Percentiles rank a stretch among this genome's conserved stretches.
These are phyloP conservation scores for Marsdenia floribunda DNA, from an alignment of 257 asterid species.

Conservation along the genomic window DNA sequence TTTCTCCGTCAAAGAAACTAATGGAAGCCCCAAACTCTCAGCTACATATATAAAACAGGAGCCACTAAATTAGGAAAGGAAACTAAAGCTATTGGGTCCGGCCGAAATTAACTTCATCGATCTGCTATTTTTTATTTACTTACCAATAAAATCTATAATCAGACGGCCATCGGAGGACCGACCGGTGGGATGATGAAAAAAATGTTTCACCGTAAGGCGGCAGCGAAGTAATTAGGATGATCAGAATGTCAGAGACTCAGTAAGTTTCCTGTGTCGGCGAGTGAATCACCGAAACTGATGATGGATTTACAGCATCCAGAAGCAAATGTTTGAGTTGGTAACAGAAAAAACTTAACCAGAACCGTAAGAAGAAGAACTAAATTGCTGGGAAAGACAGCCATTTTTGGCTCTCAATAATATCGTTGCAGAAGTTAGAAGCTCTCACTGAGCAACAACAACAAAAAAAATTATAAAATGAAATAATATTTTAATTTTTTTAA, in stretches of 20 bases:
- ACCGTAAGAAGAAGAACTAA: background rate
- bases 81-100: too few species aligned
- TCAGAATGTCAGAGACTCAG: slow-evolving; percentile 16
- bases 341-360: background rate
- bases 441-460: too few species aligned
- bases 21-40: slow-evolving; percentile 30
- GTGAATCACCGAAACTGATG: slow-evolving; percentile 60
- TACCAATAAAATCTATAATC: slow-evolving; percentile 54
- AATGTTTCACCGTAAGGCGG: slow-evolving; percentile 52
- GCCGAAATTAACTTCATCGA: too few species aligned
- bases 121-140: background rate
- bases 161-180: slow-evolving; percentile 56
- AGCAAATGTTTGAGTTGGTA: background rate
- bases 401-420: background rate
- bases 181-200: slow-evolving; percentile 53
- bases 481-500: too few species aligned
- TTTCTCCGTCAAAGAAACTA: slow-evolving; percentile 17
- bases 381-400: background rate
- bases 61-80: too few species aligned
- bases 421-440: too few species aligned
- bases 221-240: slow-evolving; percentile 6
- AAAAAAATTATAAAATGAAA: too few species aligned
- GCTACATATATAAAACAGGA: slow-evolving; percentile 20
- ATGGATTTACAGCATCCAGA: slow-evolving; percentile 30
- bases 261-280: slow-evolving; percentile 50